Base-by-base conservation (phyloP, 257 asterid species). In the Scutellaria barbata region DNA sequence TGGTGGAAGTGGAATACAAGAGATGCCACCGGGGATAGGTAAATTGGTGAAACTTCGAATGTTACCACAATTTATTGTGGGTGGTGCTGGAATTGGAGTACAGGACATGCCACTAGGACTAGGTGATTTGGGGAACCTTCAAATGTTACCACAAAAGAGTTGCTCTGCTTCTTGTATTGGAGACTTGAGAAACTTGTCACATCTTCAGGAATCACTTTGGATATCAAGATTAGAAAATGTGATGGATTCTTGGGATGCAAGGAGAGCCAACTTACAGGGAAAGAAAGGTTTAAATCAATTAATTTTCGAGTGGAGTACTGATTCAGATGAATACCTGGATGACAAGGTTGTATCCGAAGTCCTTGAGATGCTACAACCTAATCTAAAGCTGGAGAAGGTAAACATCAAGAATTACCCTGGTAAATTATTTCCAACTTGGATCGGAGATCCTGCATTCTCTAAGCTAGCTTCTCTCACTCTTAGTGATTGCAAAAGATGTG, bases 341-440 rank as follows among this genome's bases (percentile, higher is more conserved):
- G 83, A 73, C 18, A 54, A 62, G 7, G 74, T 71, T 52, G 86
- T 66, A 46, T 61, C 74, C 37, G 54, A 75, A 66, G 82, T 83
- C 10, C 85, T 85, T 33, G 86, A 79, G 67, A 74, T 81, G 86
- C 69, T 77, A 57, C 81, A 74, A 69, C 90, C 88, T n/a, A 82
- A 83, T 70, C 57, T 55, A 52, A 81, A 75, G 66, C 48, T 80
- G 56, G 79, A 75, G 66, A 75, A 70, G 51, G 14, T 81, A 50
- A 71, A 43, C 10, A 61, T 85, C 64, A 74, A 63, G 59, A 64
- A 80, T 14, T 83, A 74, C 67, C 67, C 74, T 16, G 88, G 84
- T 62, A 69, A 72, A 47, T 63, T 37, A 10, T 74, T 83, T 72
- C 86, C 88, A 22, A 35, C 72, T 57, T 85, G 88, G 90, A 64